Percentiles rank a stretch among this genome's conserved stretches.
Conservation (phyloP, 1,284 basidiomycete species). For the Ustanciosporium gigantosporum region DNA sequence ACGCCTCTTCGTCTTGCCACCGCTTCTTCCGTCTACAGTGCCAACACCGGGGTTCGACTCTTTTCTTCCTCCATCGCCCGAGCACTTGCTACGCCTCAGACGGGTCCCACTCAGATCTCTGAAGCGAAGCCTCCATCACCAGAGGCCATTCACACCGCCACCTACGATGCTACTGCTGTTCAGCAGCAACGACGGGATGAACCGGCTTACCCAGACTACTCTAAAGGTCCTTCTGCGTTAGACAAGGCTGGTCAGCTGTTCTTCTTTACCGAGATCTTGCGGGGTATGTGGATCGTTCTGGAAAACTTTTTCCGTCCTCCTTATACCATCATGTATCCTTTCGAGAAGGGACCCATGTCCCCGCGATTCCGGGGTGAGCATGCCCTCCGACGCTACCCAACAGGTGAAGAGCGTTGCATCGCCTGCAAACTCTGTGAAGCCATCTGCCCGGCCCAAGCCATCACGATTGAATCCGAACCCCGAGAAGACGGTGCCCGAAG, state of each 20-base stretch:
- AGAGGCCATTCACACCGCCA: conserved; percentile 26
- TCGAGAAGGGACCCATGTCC: conserved; percentile 93
- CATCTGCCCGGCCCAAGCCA: conserved; percentile 98
- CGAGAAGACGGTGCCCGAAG: conserved; percentile 91
- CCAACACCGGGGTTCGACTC: conserved; percentile 27
- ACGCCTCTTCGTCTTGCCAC: conserved; percentile 23
- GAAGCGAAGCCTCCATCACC: conserved; percentile 17
- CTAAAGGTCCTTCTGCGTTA: conserved; percentile 68
- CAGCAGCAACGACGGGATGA: conserved; percentile 17
- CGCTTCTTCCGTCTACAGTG: conserved; percentile 16
- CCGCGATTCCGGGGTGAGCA: conserved; percentile 99
- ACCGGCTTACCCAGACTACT: conserved; percentile 60
- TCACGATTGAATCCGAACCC: conserved; percentile 98
- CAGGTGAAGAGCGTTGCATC: conserved; percentile 98
- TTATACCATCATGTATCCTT: conserved; percentile 83
- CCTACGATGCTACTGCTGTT: conserved; percentile 17
- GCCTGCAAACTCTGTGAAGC: conserved; percentile 98
- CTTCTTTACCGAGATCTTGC: conserved; percentile 97
- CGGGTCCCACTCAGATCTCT: conserved; percentile 28
- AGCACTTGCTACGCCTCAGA: conserved; percentile 34
- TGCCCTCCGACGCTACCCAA: conserved; percentile 95
- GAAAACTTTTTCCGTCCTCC: conserved; percentile 97
- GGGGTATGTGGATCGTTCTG: conserved; percentile 99
- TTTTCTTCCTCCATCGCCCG: conserved; percentile 35
- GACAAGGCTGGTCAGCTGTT: conserved; percentile 96